Base-by-base conservation (phyloP, 2,329 filamentous ascomycete species). In the Piedraia hortae region DNA sequence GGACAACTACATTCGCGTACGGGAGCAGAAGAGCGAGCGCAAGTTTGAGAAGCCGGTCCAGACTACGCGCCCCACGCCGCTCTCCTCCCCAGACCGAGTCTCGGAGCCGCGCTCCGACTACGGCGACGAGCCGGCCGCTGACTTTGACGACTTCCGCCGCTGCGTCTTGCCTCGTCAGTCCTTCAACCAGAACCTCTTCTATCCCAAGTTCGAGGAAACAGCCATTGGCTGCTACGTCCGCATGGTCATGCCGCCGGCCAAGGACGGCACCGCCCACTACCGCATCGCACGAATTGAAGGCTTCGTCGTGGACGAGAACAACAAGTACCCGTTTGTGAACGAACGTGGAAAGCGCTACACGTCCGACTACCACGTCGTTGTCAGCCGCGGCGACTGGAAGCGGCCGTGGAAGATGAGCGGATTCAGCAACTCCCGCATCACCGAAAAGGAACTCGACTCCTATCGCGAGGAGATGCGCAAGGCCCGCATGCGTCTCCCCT, bases 131-230 rank as follows among this genome's bases (percentile, higher is more conserved):
- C 62, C 63, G 8, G 68, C 66, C 12, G 64, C 73, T 2, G 64
- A 71, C 16, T 52, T 90, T 10, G 59, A 58, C n/a, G 77, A 93
- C 42, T 65, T 82, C 31, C 72, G 93, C 39, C 64, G 74, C 22
- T 63, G 82, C 23, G 65, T 77, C 26, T 61, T 97, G 26, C 75
- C 80, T 21, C 64, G 85, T 29, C 71, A 62, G 33, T 73, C 78
- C 38, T 90, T 97, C 43, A 70, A 72, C 4, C 66, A 82, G 37
- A 71, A 90, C 24, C 91, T 78, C 54, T 90, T 89, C 50, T 82
- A 80, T 34, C 85, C 85, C 6, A 69, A 69, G 3, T 91, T 97
- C 33, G 73, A 89, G 25, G 52, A 71, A 5, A 59, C 71, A 14
- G 72, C 91, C 36, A 63, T 56, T 9, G 77, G 77, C 22, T 88